Base-by-base conservation (phyloP, 139 green algal genomes). In the Auxenochlorella pyrenoidosa region DNA sequence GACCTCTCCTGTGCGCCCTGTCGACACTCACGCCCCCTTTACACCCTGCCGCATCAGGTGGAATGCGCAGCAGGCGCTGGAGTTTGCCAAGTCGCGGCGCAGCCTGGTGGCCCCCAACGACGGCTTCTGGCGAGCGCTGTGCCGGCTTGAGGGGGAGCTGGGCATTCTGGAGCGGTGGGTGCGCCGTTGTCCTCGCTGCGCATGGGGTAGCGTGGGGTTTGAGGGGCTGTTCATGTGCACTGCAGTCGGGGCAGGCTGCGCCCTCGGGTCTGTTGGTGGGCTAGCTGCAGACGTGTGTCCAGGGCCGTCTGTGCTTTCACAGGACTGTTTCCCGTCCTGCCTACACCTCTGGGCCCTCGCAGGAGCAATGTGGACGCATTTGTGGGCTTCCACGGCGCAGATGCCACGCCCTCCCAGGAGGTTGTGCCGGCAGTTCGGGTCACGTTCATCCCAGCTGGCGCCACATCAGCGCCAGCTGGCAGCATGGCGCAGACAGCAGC, bases 81-180 rank as follows among this genome's bases (percentile, higher is more conserved):
- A 84, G 28, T 84, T 89, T 44, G 90, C 78, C 65, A 59, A 85
- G 47, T 51, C 58, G 47, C 88, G 91, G 26, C 90, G 95, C 71
- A 93, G 86, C 88, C 58, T 94, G 32, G 93, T 96, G 59, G 89
- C 84, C 13, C 88, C 94, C 71, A 98, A 98, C 81, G 91, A 97
- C 36, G 95, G 95, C 70, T 98, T 98, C 90, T 97, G 94, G 93
- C 83, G 89, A 36, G 77, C 85, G 24, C 91, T 98, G 85, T 96
- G 93, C 77, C 92, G 92, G 15, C 91, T 97, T 79, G 94, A 97
- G 88, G 78, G 63, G 16, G 60, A 89, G 47, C 92, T 98, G 75
- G 95, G 95, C 79, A 93, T 98, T 34, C 83, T 90, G 5, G 85
- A 93, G 72, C 93, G 93, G 93, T 95, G 75, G 36, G 75, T 0